A percentile compares a stretch with the other conserved stretches of the same genome.
Conservation (phyloP, 2,329 filamentous ascomycete genomes). For the Penicillium freii region DNA sequence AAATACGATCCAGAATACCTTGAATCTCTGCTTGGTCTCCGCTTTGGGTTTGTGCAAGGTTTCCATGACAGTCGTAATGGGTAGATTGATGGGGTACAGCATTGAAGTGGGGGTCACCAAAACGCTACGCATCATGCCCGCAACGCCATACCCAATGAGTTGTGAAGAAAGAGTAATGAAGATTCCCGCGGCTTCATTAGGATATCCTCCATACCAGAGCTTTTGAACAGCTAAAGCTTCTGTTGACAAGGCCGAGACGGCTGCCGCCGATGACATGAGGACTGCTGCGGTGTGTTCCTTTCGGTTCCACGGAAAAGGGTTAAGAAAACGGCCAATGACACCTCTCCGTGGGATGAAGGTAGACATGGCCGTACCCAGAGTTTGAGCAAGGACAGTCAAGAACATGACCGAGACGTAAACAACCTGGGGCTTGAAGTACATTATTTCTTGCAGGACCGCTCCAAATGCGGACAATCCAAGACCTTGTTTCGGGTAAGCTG, state of each 20-base stretch:
- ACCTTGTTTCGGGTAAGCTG: not conserved
- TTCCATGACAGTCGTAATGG: not conserved
- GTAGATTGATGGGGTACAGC: not conserved
- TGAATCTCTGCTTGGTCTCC: not conserved
- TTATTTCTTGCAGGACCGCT: not conserved
- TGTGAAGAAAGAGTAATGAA: not conserved
- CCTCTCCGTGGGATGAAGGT: not conserved
- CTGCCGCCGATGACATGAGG: not conserved
- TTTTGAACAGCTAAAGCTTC: not conserved
- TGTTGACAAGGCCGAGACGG: not conserved
- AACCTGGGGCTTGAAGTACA: not conserved
- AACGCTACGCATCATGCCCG: not conserved
- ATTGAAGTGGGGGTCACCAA: not conserved
- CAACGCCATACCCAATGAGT: not conserved
- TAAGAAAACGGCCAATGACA: not conserved
- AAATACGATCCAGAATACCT: not conserved
- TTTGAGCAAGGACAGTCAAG: not conserved
- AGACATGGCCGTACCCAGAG: not conserved
- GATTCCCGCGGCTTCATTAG: not conserved
- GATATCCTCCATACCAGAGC: not conserved
- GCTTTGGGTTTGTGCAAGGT: not conserved
- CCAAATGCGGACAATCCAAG: not conserved
- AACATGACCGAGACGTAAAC: not conserved
- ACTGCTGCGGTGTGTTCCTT: not conserved
- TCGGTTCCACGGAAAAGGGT: not conserved